Evolutionary conservation across 2,329 filamentous ascomycete genomes (phyloP), one percentile per base, ranked within the genome.

Genomic region (Nemania diffusa): DNA sequence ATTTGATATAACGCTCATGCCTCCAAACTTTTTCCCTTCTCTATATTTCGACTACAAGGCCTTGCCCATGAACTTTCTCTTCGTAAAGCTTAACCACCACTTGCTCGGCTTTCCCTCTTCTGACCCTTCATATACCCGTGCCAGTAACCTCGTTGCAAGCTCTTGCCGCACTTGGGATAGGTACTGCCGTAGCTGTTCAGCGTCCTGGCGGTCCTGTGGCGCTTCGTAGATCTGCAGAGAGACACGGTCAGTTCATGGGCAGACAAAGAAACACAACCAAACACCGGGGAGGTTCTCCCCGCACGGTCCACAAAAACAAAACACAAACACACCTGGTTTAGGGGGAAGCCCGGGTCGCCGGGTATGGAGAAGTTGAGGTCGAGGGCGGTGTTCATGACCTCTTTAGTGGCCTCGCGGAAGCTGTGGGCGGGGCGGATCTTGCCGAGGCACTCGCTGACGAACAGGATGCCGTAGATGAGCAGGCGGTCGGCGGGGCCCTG

Each of bases 51-150:
- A 22, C 15, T 85, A 94, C 82, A 96, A 84, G 73, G 88, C 88
- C 89, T 98, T 98, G 80, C 94, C 94, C 96, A 99, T 98, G 79
- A 99, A 99, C 89, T 97, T 97, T 83, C 96, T 91, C 90, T 98
- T 98, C 61, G 92, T 93, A 80, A 97, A 99, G 85, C 96, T 98
- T 79, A 99, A 82, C 96, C 96, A 99, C 93, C 95, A 98, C 89
- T 97, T 88, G 81, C 84, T 87, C 62, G 88, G 88, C 81, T 87
- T 88, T 82, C 92, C 80, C 84, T 94, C 81, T 78, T 88, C 80
- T 80, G 86, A 73, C 83, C 94, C 94, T 62, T 92, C 91, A 79
- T 97, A 99, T 71, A 99, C 90, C 74, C 94, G 88, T 59, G 92
- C 91, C 78, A 97, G 82, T 82, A 99, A 84, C 79, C 96, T 87